phyloP scores from a whole-genome alignment of 2,329 filamentous ascomycete species.

The Fusarium sp. region DNA sequence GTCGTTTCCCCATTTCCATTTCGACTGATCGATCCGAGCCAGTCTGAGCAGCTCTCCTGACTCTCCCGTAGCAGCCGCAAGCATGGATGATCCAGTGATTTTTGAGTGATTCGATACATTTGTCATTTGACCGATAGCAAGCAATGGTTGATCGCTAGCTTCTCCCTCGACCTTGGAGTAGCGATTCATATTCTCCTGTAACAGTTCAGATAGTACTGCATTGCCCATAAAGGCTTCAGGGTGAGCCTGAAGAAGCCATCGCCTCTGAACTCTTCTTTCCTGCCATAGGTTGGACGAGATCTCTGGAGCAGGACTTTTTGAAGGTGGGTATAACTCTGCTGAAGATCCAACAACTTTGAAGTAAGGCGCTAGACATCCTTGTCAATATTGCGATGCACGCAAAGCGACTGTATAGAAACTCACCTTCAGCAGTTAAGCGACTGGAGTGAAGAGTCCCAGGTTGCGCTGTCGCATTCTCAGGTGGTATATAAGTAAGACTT shows the following conservation, averaged over 20 bases:
- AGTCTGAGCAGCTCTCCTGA: slow-evolving; percentile 68
- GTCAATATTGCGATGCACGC: slow-evolving; percentile 7
- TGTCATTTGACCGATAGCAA: slow-evolving; percentile 66
- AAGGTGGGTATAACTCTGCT: slow-evolving; percentile 48
- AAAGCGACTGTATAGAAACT: slow-evolving; percentile 23
- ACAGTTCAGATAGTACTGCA: slow-evolving; percentile 41
- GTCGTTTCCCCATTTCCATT: slow-evolving; percentile 63
- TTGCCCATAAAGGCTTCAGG: slow-evolving; percentile 59
- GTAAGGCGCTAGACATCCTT: slow-evolving; percentile 39
- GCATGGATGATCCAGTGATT: slow-evolving; percentile 46
- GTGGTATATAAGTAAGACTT: slow-evolving; percentile 45
- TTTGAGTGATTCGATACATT: slow-evolving; percentile 48
- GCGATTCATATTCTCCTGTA: slow-evolving; percentile 50
- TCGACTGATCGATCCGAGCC: slow-evolving; percentile 58
- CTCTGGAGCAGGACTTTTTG: slow-evolving; percentile 39
- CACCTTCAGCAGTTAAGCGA: slow-evolving; percentile 42
- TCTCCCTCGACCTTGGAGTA: slow-evolving; percentile 43
- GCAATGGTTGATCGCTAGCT: slow-evolving; percentile 45
- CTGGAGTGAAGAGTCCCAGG: slow-evolving; percentile 45
- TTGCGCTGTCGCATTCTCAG: slow-evolving; percentile 31
- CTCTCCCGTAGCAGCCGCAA: slow-evolving; percentile 63
- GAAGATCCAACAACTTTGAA: slow-evolving; percentile 47
- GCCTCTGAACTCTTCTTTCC: slow-evolving; percentile 50
- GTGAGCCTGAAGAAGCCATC: slow-evolving; percentile 61
- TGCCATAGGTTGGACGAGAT: slow-evolving; percentile 42